Evolutionary conservation across 352 stramenopile species (phyloP).

Genomic region (Globisporangium cystogenes): DNA sequence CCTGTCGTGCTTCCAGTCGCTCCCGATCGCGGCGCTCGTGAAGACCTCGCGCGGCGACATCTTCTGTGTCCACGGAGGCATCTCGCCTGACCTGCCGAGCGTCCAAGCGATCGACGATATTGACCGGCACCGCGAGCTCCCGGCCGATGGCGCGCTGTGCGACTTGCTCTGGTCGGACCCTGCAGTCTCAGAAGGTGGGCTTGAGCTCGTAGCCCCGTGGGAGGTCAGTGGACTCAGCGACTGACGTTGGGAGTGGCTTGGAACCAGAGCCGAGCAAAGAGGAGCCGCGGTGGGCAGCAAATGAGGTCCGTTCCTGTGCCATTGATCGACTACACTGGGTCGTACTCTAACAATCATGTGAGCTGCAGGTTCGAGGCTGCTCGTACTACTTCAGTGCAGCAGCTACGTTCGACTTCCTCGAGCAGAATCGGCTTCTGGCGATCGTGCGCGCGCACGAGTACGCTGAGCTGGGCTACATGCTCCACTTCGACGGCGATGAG

Average conservation of each 20-base stretch:
- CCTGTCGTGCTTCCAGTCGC: slow-evolving; percentile 67
- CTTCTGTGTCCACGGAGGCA: slow-evolving; percentile 66
- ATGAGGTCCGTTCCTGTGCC: slow-evolving; percentile 14
- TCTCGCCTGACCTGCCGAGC: slow-evolving; percentile 49
- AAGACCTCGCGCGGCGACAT: slow-evolving; percentile 38
- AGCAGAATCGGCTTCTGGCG: slow-evolving; percentile 52
- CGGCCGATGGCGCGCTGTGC: slow-evolving; percentile 52
- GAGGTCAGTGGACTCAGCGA: too few species aligned
- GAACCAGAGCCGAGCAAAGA: slow-evolving; percentile 1
- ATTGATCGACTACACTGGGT: too few species aligned
- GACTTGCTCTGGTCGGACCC: slow-evolving; percentile 77
- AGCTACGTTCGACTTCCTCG: slow-evolving; percentile 69
- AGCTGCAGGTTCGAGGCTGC: slow-evolving; percentile 52
- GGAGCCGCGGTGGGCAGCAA: slow-evolving; percentile 23
- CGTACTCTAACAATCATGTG: background rate
- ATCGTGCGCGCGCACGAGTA: slow-evolving; percentile 83
- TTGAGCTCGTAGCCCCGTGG: background rate
- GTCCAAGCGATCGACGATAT: slow-evolving; percentile 54
- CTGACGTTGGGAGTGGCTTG: background rate
- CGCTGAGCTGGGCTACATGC: slow-evolving; percentile 60
- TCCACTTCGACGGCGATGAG: slow-evolving; percentile 47
- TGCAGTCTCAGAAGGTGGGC: slow-evolving; percentile 13
- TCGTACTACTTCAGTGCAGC: slow-evolving; percentile 87
- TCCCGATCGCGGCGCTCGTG: slow-evolving; percentile 58
- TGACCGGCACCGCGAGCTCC: slow-evolving; percentile 59